Base-by-base conservation (phyloP, 1,284 basidiomycete species). In the Paramarasmius palmivorus region DNA sequence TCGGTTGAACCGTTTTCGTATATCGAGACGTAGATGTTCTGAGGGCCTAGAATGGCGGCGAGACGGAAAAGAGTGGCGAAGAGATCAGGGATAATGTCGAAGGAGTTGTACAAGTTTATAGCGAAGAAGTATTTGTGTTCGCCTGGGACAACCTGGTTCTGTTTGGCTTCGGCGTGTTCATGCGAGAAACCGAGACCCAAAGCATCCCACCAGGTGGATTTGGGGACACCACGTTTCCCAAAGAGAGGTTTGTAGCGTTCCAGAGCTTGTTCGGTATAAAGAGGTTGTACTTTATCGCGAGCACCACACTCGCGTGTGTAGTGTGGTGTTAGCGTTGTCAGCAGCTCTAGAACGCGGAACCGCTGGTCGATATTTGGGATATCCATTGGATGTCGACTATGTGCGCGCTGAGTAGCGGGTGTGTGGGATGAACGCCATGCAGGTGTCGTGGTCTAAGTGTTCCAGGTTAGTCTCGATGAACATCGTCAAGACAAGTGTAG, bases 91-190 rank as follows among this genome's bases (percentile, higher is more conserved):
- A 98, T 95, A 67, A 98, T 76, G 74, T 96, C 93, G 81, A 98
- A 98, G n/a, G 92, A 95, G 77, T 95, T 95, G 79, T 95, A 95
- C 61, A 97, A 77, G 73, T 98, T 98, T 81, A 98, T 97, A 51
- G 93, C 95, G 72, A 98, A 96, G 73, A 93, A 98, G 73, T 97
- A 98, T 69, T 97, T 97, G 83, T 98, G 95, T 8, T 26, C 26
- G 1, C 25, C 20, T 20, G 17, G 26, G 14, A 26, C 25, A 9
- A 29, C 44, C 12, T 46, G 25, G 25, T 15, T 32, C 32, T 34
- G 25, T 37, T 70, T 68, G 50, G 68, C 68, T 51, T 80, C 78
- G 56, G 79, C 72, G 41, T 75, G 70, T 35, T 64, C 68, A n/a
- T 74, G 67, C 26, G 78, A 77, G 49, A 85, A 66, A 14, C 77